Evolutionary conservation across 1,284 basidiomycete genomes (phyloP), one percentile per base, ranked within the genome.

Genomic region (Vanrija sp.): DNA sequence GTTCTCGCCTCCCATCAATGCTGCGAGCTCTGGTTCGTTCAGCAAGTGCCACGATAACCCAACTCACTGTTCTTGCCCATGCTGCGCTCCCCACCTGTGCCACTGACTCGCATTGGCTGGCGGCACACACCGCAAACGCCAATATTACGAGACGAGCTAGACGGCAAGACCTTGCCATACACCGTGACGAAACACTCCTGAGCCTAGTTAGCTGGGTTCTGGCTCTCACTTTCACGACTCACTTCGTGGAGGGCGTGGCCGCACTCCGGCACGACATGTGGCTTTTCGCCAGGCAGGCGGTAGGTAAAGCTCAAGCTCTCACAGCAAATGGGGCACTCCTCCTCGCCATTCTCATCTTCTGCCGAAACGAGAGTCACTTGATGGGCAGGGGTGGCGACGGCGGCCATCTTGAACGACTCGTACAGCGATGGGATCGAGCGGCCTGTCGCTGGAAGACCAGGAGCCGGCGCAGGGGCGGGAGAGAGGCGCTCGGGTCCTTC

Each of bases 121-220:
- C 95, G 83, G 71, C 95, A 98, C 1, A 98, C 91, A 43, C 95
- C 95, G 68, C 95, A 98, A 18, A 98, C 90, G 29, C 95, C 95
- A 25, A 96, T 80, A 67, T 89, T 88, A 25, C 85, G 82, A 70
- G 87, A 87, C 69, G 71, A 67, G 14, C 66, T 66, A 43, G 68
- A 86, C 80, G 43, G 87, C n/a, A 89, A 88, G 1, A 87, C 85
- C 1, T 87, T 87, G 14, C 94, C 94, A 75, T 98, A 98, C 6
- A 97, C 94, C 14, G 91, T 89, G 9, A 86, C 89, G 72, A 96
- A 97, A 77, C 94, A 97, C 18, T 91, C 92, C 90, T 94, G 54
- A 8, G 6, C 8, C 7, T 46, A 53, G 58, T 54, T 52, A 57
- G 47, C 51, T 28, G 8, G 29, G 38, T 4, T 55, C 46, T 5